Evolutionary conservation across 345 rosid genomes (phyloP), one percentile per base, ranked within the genome.

Genomic region (Lagerstroemia speciosa): DNA sequence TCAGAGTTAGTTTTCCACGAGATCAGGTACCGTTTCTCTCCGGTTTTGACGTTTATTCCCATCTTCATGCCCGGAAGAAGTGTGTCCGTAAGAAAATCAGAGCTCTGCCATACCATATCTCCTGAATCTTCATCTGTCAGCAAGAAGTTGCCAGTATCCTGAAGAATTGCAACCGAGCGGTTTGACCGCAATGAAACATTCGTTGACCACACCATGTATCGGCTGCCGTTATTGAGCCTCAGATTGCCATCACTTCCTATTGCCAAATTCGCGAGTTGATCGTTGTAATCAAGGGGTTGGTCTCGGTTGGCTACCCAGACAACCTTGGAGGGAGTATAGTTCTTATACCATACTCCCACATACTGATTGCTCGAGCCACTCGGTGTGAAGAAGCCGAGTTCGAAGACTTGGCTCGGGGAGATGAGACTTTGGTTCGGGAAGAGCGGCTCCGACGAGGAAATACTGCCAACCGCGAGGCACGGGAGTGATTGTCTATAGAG

Each of bases 241-340:
- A 83, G 33, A 72, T 69, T 70, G 45, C 73, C 75, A 1, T 31
- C 61, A 29, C 58, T 34, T 3, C 40, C 73, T 43, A 76, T 75
- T 2, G 57, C 70, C 60, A 82, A 62, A 1, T 15, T 53, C 3
- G 72, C 80, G 0, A 71, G 15, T 6, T 12, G n/a, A 11, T 65
- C 27, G 6, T 72, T 50, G 38, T 66, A 43, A 20, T 66, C 10
- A 19, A 82, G 76, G 14, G 83, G 78, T 9, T 9, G 2, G 30
- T 79, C 77, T 69, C 83, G 69, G 70, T 79, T 79, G 26, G 82
- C 83, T 5, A 79, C 83, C 83, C 82, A 82, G 0, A 80, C 77
- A 41, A 75, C 61, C 5, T 77, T 71, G 34, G 30, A 17, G 29
- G 33, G 74, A 5, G 15, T 1, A 8, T 19, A 3, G 27, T 37